Conservation (phyloP, 108 stramenopile species). For the Pseudonitzschia pungens region DNA sequence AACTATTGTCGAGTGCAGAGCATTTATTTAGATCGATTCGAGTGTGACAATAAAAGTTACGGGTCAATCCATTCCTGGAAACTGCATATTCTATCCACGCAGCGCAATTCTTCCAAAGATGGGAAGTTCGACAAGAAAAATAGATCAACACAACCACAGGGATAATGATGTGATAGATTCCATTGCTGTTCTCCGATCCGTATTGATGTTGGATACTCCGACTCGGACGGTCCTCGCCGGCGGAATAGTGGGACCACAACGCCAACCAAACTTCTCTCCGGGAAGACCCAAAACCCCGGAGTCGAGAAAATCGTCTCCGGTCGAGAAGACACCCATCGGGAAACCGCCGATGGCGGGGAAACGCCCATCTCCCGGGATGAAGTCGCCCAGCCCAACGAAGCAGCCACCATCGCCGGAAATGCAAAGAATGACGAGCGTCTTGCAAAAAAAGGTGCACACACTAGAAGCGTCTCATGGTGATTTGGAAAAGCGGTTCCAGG, state of each 20-base stretch:
- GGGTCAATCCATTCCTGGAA: too few species aligned
- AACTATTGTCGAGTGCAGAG: too few species aligned
- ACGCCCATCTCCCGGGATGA: neutral
- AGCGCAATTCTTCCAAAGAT: neutral
- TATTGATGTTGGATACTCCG: constrained; percentile 38
- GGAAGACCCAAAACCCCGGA: neutral
- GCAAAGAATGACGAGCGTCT: neutral
- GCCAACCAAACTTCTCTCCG: constrained; percentile 3
- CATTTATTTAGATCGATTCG: too few species aligned
- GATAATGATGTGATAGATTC: constrained; percentile 23
- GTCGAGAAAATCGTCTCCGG: neutral
- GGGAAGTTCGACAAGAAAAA: neutral
- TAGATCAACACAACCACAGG: neutral
- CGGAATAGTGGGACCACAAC: neutral
- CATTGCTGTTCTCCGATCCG: constrained; percentile 32
- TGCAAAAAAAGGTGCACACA: neutral
- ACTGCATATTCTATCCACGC: too few species aligned
- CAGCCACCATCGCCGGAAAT: neutral
- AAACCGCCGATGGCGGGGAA: neutral
- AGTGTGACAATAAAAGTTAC: too few species aligned
- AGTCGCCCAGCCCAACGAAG: neutral
- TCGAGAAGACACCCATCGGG: neutral
- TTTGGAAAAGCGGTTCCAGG: constrained; percentile 10
- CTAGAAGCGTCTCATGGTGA: neutral
- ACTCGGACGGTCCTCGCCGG: neutral